phyloP scores from a whole-genome alignment of 371 early-diverging fungal species.

The Saksenaea oblongispora region DNA sequence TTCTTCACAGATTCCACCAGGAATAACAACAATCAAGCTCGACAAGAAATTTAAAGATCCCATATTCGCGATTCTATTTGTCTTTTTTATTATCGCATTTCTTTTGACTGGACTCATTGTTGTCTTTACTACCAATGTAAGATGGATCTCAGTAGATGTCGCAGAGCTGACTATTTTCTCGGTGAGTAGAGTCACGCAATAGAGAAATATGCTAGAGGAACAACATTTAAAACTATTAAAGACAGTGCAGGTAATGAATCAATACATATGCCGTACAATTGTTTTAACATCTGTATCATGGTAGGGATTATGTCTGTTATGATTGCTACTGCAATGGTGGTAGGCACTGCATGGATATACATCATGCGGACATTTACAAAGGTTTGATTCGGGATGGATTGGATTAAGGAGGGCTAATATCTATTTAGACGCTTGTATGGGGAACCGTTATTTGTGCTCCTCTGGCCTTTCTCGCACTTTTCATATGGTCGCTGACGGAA shows the following conservation, averaged over 20 bases:
- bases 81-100: conserved; percentile 37
- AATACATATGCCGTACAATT: not conserved
- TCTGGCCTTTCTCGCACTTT: conserved; percentile 47
- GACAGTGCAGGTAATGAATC: conserved; percentile 53
- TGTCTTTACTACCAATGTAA: conserved; percentile 58
- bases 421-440: conserved; percentile 61
- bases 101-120: conserved; percentile 49
- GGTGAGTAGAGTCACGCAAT: conserved; percentile 31
- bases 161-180: not conserved
- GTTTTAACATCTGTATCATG: not conserved
- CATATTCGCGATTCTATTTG: conserved; percentile 51
- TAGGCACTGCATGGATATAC: conserved; percentile 59
- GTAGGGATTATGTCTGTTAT: conserved; percentile 54
- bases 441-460: conserved; percentile 62
- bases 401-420: no score
- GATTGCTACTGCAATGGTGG: conserved; percentile 42
- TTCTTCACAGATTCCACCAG: conserved; percentile 40
- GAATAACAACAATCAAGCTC: conserved; percentile 23
- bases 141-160: conserved; percentile 1
- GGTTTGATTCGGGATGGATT: conserved; percentile 21
- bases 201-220: conserved; percentile 42
- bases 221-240: conserved; percentile 55
- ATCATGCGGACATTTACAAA: conserved; percentile 54
- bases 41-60: conserved; percentile 60
- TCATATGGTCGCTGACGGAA: conserved; percentile 58